Percentiles rank a stretch among this genome's conserved stretches.
These are phyloP conservation scores for Phylloboletellus chloephorus DNA, from an alignment of 1,284 basidiomycete genomes.

Conservation along the genomic window DNA sequence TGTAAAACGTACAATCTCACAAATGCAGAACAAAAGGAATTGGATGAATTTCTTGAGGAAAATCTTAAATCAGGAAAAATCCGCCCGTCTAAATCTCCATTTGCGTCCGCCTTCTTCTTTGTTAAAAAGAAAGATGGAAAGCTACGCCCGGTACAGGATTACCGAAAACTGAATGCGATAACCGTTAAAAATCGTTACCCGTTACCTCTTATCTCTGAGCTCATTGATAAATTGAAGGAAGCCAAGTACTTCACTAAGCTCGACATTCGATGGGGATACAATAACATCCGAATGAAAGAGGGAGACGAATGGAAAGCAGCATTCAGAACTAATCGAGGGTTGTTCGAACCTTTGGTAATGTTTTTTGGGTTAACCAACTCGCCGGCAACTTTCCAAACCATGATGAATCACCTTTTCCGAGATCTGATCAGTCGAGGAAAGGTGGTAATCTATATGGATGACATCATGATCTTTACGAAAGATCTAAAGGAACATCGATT, in stretches of 20 bases:
- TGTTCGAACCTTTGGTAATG: conserved; percentile 37
- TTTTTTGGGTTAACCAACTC: conserved; percentile 29
- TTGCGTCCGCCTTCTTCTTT: too few species aligned
- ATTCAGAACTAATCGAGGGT: conserved; percentile 18
- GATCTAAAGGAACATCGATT: neutral
- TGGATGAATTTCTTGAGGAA: neutral
- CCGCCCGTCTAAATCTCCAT: too few species aligned
- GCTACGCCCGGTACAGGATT: too few species aligned
- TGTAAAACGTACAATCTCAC: neutral
- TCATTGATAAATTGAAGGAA: neutral
- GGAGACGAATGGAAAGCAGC: conserved; percentile 5
- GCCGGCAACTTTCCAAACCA: conserved; percentile 28
- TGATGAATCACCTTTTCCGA: conserved; percentile 26
- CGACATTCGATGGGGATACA: conserved; percentile 1
- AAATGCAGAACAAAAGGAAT: neutral
- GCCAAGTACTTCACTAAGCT: neutral
- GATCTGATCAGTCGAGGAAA: conserved; percentile 16
- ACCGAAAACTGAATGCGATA: conserved; percentile 29
- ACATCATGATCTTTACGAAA: neutral
- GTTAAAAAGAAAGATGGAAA: too few species aligned
- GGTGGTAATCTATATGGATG: conserved; percentile 25
- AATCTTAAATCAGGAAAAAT: neutral
- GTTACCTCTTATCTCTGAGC: conserved; percentile 25
- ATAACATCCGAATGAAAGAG: neutral
- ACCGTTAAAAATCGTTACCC: conserved; percentile 31